Evolutionary conservation across 2,329 filamentous ascomycete species (phyloP).

Genomic region (Tolypocladium tundrense): DNA sequence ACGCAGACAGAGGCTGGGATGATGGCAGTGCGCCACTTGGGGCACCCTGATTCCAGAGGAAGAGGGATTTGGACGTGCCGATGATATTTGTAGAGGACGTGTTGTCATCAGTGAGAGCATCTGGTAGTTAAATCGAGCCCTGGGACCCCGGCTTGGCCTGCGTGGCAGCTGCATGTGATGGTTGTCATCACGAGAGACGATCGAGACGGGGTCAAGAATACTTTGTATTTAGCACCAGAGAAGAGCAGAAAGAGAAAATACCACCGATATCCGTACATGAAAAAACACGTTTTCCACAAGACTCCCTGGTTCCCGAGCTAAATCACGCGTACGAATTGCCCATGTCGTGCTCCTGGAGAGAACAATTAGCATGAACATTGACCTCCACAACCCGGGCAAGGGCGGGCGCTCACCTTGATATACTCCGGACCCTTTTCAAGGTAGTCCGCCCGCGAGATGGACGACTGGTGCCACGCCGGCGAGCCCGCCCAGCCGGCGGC

Average conservation of each 20-base stretch:
- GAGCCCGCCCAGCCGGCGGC: slow-evolving; percentile 74
- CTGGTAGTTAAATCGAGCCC: not conserved
- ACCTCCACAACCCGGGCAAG: not conserved
- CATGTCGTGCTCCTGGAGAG: slow-evolving; percentile 50
- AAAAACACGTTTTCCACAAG: not conserved
- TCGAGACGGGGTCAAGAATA: not conserved
- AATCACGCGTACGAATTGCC: slow-evolving; percentile 47
- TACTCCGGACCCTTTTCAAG: slow-evolving; percentile 89
- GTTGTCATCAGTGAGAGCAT: not conserved
- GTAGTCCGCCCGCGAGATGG: slow-evolving; percentile 74
- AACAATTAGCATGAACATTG: not conserved
- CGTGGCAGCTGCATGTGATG: not conserved
- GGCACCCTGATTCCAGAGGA: not conserved
- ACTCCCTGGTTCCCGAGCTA: not conserved
- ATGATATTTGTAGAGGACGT: not conserved
- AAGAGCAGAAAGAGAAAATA: not conserved
- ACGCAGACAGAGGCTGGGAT: not conserved
- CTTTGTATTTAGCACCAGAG: not conserved
- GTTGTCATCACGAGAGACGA: not conserved
- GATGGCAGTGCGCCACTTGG: not conserved
- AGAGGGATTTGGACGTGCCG: not conserved
- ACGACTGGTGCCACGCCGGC: slow-evolving; percentile 48
- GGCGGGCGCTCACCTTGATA: slow-evolving; percentile 56
- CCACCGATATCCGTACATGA: not conserved
- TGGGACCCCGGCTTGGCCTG: not conserved